These are phyloP conservation scores for Groenewaldozyma salmanticensis DNA, from an alignment of 805 yeast species.

Conservation along the genomic window DNA sequence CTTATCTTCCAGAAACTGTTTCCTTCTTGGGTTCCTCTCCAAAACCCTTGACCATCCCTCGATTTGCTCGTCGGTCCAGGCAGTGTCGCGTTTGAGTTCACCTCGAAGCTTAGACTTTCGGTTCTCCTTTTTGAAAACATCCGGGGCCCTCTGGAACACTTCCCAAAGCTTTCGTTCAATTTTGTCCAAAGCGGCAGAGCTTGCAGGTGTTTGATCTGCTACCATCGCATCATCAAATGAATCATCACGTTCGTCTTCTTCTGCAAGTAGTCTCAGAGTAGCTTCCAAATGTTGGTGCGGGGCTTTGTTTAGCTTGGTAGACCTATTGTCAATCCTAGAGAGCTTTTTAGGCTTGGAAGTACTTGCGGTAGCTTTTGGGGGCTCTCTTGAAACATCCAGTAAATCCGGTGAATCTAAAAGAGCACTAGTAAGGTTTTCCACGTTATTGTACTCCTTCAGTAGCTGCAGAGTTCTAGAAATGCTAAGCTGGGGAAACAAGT, in stretches of 20 bases:
- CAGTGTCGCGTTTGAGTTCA: conserved; percentile 40
- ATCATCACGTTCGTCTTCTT: conserved; percentile 78
- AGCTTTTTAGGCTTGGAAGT: conserved; percentile 3
- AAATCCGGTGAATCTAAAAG: conserved; percentile 54
- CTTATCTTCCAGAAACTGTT: conserved; percentile 52
- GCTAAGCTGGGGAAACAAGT: conserved; percentile 58
- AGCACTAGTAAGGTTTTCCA: conserved; percentile 48
- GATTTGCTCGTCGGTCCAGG: conserved; percentile 83
- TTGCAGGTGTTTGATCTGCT: conserved; percentile 19
- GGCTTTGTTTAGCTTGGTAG: neutral
- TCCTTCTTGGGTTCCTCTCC: conserved; percentile 52
- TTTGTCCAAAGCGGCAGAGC: conserved; percentile 30
- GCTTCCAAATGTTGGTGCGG: conserved; percentile 1
- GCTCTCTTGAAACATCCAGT: conserved; percentile 27
- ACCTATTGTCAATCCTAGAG: conserved; percentile 3
- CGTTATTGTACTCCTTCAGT: conserved; percentile 39
- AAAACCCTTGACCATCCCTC: conserved; percentile 90
- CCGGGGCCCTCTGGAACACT: conserved; percentile 41
- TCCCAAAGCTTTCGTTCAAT: conserved; percentile 51
- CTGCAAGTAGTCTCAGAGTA: neutral
- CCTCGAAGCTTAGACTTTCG: conserved; percentile 46
- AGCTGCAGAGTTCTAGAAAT: conserved; percentile 39
- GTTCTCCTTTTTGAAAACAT: conserved; percentile 36
- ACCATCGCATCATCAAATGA: conserved; percentile 28
- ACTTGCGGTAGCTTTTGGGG: conserved; percentile 3